Conservation (phyloP, 2,329 filamentous ascomycete species). For the Cordyceps pruinosa region DNA sequence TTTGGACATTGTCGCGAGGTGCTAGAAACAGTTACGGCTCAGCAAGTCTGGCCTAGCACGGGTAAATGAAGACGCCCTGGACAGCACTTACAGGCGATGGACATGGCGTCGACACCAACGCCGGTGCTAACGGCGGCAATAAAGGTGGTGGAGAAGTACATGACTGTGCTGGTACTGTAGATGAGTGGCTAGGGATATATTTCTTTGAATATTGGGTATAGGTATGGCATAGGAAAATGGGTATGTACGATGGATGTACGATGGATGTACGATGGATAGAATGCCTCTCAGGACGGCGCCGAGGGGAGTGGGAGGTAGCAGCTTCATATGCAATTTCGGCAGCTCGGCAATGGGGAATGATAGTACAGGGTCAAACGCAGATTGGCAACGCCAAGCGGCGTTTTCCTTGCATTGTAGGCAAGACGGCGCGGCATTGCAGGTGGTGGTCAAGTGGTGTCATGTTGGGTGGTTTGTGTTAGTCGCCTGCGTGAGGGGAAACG, state of each 20-base stretch:
- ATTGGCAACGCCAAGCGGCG: constrained; percentile 3
- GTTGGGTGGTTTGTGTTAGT: neutral
- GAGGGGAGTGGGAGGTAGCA: neutral
- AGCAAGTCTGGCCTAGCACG: neutral
- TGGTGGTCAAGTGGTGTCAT: neutral
- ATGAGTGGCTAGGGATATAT: neutral
- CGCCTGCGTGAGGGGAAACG: neutral
- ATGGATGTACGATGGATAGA: too few relatives aligned
- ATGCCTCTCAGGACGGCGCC: too few relatives aligned
- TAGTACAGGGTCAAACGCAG: neutral
- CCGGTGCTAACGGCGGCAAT: constrained; percentile 1
- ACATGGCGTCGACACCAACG: neutral
- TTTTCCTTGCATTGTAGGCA: neutral
- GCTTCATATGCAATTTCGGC: neutral
- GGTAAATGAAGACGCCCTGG: neutral
- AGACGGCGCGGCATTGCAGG: neutral
- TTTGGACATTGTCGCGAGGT: constrained; percentile 4
- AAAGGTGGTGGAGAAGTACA: constrained; percentile 10
- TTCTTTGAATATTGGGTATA: neutral
- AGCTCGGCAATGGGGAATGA: neutral
- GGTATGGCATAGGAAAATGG: neutral
- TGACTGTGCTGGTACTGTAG: neutral
- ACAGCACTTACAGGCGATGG: neutral
- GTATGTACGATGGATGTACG: too few relatives aligned
- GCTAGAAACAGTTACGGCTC: neutral